Conservation (phyloP, 2,329 filamentous ascomycete genomes). For the Pleoardoris graminearum region DNA sequence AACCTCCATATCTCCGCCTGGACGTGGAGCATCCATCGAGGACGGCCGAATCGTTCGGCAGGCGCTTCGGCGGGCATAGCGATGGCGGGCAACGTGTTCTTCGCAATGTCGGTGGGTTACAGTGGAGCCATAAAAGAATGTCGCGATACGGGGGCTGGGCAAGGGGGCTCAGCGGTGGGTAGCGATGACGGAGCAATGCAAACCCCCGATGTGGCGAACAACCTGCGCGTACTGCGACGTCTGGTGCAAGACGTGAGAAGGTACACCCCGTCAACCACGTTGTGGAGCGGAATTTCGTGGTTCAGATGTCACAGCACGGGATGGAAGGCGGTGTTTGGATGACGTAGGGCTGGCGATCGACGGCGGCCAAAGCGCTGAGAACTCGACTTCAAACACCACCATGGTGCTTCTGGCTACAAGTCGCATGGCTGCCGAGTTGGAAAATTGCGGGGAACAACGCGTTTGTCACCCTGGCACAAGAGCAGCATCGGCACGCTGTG, state of each 20-base stretch:
- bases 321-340: background rate
- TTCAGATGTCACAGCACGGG: background rate
- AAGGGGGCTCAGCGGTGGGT: slow-evolving; percentile 11
- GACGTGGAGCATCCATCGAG: slow-evolving; percentile 63
- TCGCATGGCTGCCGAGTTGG: background rate
- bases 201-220: background rate
- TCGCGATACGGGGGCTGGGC: slow-evolving; percentile 11
- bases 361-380: background rate
- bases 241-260: background rate
- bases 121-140: slow-evolving; percentile 3
- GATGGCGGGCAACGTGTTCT: background rate
- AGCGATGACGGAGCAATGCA: slow-evolving; percentile 1
- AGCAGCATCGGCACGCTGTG: background rate
- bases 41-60: slow-evolving; percentile 33
- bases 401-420: background rate
- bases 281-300: background rate
- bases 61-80: slow-evolving; percentile 30
- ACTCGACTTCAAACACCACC: background rate
- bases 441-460: too few species aligned
- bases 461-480: background rate
- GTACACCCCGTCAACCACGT: background rate
- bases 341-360: slow-evolving; percentile 5
- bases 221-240: slow-evolving; percentile 1
- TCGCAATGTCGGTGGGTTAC: background rate
- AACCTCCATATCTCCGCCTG: slow-evolving; percentile 69